A percentile compares a stretch with the other conserved stretches of the same genome.
These are phyloP conservation scores for Trichoderma pleuroti DNA, from an alignment of 2,329 filamentous ascomycete genomes.

Conservation along the genomic window DNA sequence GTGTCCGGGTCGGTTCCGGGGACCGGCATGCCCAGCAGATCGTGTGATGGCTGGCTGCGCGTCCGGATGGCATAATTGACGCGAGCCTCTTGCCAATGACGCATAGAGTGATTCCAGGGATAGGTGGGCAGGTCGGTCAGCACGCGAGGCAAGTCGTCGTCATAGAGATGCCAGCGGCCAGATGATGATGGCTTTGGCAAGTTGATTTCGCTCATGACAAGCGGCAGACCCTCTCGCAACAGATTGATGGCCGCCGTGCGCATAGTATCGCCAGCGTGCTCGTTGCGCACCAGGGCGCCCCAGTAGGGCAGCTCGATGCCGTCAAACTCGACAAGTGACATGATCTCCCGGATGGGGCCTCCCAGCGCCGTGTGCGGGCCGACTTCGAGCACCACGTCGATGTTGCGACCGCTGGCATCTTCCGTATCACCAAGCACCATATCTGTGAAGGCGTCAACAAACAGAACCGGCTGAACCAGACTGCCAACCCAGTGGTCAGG, in stretches of 20 bases:
- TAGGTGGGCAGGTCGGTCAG: constrained; percentile 30
- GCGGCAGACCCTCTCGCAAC: background rate
- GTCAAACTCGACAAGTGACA: constrained; percentile 22
- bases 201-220: background rate
- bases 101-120: constrained; percentile 37
- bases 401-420: background rate
- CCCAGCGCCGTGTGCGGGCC: background rate
- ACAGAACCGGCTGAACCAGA: constrained; percentile 26
- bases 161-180: background rate
- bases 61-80: constrained; percentile 26
- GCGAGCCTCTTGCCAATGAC: constrained; percentile 34
- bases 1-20: background rate
- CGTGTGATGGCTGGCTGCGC: constrained; percentile 16
- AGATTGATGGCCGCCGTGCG: background rate
- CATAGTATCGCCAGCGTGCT: background rate
- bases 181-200: background rate
- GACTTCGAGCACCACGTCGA: background rate
- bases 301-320: background rate
- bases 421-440: background rate
- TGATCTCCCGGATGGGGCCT: constrained; percentile 16
- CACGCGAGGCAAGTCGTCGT: background rate
- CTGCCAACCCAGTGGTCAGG: constrained; percentile 28
- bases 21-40: background rate
- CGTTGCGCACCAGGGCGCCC: background rate
- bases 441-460: constrained; percentile 11